A percentile compares a stretch with the other conserved stretches of the same genome.
Conservation (phyloP, 2,329 filamentous ascomycete species). For the Clarireedia homoeocarpa region DNA sequence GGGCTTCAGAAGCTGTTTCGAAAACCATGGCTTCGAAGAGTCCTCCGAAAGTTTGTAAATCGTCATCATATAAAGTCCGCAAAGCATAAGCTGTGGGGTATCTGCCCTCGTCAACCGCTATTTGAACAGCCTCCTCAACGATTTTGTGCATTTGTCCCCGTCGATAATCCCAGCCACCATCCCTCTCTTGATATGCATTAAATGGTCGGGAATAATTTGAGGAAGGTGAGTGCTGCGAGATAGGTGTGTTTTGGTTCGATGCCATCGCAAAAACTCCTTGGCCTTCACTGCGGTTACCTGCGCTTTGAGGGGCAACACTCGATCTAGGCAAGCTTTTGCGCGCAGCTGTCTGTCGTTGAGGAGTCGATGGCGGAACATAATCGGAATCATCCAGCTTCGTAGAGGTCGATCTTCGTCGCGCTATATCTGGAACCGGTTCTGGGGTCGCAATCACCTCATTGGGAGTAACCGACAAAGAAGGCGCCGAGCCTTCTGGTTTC, state of each 20-base stretch:
- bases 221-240: conserved; percentile 5
- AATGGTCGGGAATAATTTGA: neutral
- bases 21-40: conserved; percentile 52
- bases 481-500: conserved; percentile 18
- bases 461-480: conserved; percentile 21
- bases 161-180: conserved; percentile 13
- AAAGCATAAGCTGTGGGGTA: conserved; percentile 57
- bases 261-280: conserved; percentile 1
- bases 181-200: conserved; percentile 5
- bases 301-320: conserved; percentile 7
- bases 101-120: conserved; percentile 47
- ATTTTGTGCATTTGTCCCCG: conserved; percentile 32
- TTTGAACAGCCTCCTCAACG: conserved; percentile 49
- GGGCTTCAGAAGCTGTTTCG: conserved; percentile 43
- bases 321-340: conserved; percentile 14
- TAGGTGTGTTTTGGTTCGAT: conserved; percentile 1
- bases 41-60: conserved; percentile 41
- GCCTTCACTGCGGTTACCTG: conserved; percentile 5
- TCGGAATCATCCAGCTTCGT: conserved; percentile 13
- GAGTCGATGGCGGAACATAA: conserved; percentile 3
- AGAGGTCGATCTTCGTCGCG: conserved; percentile 14
- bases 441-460: conserved; percentile 19
- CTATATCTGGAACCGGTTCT: conserved; percentile 15
- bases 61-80: conserved; percentile 52
- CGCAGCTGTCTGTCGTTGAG: conserved; percentile 14